phyloP scores from a whole-genome alignment of 805 yeast species.

The Ogataea corticis region DNA sequence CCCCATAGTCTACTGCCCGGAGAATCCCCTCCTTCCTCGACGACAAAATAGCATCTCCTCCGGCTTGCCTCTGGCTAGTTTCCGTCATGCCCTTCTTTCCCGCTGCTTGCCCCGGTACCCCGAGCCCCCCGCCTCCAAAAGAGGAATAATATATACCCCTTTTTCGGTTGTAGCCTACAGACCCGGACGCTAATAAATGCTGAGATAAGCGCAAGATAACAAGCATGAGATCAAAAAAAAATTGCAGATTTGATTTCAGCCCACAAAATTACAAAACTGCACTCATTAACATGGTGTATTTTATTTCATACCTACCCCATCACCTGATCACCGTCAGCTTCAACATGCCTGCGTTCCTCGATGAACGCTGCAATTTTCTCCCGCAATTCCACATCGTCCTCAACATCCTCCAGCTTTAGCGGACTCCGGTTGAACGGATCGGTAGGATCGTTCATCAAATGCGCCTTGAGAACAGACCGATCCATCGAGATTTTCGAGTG shows the following conservation, averaged over 20 bases:
- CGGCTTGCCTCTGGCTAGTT: too few species aligned
- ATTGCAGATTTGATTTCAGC: too few species aligned
- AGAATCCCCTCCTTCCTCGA: too few species aligned
- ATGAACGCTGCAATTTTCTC: slow-evolving; percentile 61
- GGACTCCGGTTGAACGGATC: slow-evolving; percentile 98
- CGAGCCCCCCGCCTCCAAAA: too few species aligned
- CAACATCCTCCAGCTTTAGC: slow-evolving; percentile 81
- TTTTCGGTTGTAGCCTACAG: background rate
- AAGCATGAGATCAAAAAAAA: too few species aligned
- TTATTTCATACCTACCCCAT: slow-evolving; percentile 1
- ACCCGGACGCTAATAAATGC: background rate
- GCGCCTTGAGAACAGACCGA: slow-evolving; percentile 88
- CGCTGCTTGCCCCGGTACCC: too few species aligned
- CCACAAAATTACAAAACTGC: too few species aligned
- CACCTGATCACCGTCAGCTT: background rate
- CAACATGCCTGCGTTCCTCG: slow-evolving; percentile 37
- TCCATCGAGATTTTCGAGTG: slow-evolving; percentile 83
- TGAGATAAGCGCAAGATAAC: background rate
- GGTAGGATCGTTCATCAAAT: slow-evolving; percentile 88
- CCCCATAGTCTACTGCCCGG: too few species aligned
- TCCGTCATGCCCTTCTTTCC: too few species aligned
- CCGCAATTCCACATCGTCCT: slow-evolving; percentile 72
- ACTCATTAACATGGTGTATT: too few species aligned
- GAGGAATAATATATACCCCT: too few species aligned
- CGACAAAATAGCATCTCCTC: too few species aligned